Percentiles rank a stretch among this genome's conserved stretches.
These are phyloP conservation scores for Leccinum solheimii DNA, from an alignment of 1,284 basidiomycete species.

Conservation along the genomic window DNA sequence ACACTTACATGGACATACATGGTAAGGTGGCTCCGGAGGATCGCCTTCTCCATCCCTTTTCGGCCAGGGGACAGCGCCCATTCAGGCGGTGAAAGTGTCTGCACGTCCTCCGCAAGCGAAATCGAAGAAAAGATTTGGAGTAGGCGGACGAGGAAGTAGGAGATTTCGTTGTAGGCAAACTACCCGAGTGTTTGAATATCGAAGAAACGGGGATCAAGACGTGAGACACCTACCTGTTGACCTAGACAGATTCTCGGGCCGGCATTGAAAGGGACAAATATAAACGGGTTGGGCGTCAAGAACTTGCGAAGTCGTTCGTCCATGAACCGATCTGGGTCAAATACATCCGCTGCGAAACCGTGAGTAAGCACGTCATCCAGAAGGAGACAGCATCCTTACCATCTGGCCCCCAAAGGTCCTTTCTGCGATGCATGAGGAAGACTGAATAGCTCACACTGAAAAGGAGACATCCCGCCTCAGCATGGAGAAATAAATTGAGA, in stretches of 20 bases:
- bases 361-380: background rate
- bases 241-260: conserved; percentile 51
- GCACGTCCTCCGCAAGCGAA: conserved; percentile 37
- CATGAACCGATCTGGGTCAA: conserved; percentile 43
- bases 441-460: conserved; percentile 35
- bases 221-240: conserved; percentile 38
- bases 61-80: conserved; percentile 30
- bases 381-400: conserved; percentile 18
- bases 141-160: conserved; percentile 43
- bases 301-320: conserved; percentile 36
- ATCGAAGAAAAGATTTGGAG: conserved; percentile 40
- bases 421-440: conserved; percentile 38
- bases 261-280: conserved; percentile 41
- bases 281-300: conserved; percentile 37
- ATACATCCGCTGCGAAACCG: conserved; percentile 31
- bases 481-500: conserved; percentile 24
- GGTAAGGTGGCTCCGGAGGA: conserved; percentile 49
- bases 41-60: conserved; percentile 33
- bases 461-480: background rate
- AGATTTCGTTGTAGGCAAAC: conserved; percentile 46
- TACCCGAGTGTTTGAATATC: conserved; percentile 14
- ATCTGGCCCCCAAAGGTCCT: conserved; percentile 42
- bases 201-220: no score
- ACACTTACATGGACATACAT: conserved; percentile 44
- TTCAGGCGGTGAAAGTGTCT: conserved; percentile 36